Base-by-base conservation (phyloP, 768 basidiomycete genomes). In the Hypholoma fasciculare region DNA sequence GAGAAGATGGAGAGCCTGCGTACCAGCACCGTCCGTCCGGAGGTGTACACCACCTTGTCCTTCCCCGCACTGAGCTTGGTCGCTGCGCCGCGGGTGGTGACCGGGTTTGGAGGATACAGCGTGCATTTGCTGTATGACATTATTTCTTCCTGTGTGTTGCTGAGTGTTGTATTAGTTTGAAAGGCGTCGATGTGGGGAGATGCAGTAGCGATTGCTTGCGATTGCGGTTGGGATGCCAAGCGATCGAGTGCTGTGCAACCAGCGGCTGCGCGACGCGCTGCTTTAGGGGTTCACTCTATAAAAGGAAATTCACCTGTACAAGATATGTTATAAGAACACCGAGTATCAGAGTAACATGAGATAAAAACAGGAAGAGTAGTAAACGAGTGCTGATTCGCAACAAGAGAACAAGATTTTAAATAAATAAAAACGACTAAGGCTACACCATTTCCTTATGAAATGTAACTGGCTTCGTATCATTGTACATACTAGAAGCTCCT, bases 11-110 rank as follows among this genome's bases (percentile, higher is more conserved):
- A 11, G 49, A 14, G 14, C 30, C 19, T 11, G 80, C 95, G 66
- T 68, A 96, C 94, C 65, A 96, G 85, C 50, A 97, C 86, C 9
- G 85, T 84, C 73, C 88, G 86, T 39, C 93, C 93, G 67, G 90
- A 94, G 2, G 89, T 81, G 63, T 98, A 97, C 14, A 92, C 82
- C 60, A 97, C 76, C 78, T 91, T 96, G 72, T 82, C 90, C 74
- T 87, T 91, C 37, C 61, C 61, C n/a, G 71, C 70, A 49, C 72
- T 72, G 43, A 75, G 68, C 60, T 73, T 75, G 17, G 72, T 73
- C 12, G 72, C 68, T n/a, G 60, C 62, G 23, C 72, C 74, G 3
- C 74, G 67, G 16, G 70, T 47, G 14, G 74, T 73, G 26, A 66
- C 63, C 27, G 91, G 91, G 66, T 87, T 89, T 59, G 86, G 81